Base-by-base conservation (phyloP, 2,329 filamentous ascomycete species). In the Emergomyces orientalis region DNA sequence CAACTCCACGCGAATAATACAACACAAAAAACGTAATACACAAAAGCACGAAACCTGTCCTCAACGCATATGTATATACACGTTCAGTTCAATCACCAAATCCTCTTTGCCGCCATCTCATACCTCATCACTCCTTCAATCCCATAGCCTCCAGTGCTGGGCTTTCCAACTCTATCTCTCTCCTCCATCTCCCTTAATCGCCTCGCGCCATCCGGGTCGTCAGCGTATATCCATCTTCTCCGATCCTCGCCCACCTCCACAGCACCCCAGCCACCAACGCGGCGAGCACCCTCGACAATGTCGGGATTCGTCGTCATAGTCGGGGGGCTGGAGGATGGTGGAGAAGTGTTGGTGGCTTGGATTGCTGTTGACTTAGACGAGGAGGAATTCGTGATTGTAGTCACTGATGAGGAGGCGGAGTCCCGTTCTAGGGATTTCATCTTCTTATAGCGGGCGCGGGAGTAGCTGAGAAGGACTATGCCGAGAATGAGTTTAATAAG, bases 71-170 rank as follows among this genome's bases (percentile, higher is more conserved):
- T 8, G 19, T 19, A 19, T 14, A 34, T 19, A 13, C 13, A 2
- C 22, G n/a, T 32, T 17, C 32, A 1, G 19, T 25, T 6, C 3
- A 13, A 19, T 74, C 69, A 97, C 94, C 94, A 99, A 69, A 99
- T 99, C 73, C 94, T 84, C 82, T 97, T 97, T 0, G 91, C 90
- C 69, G 91, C 88, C 94, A 97, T 97, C 72, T 91, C 91, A 78
- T 97, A 99, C 69, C 94, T 82, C 69, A 82, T 85, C 66, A 86
- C 90, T 73, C 78, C 85, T 71, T 82, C 88, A 75, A 85, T 85
- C 73, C 84, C 85, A 63, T 84, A 68, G 73, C 77, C 84, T 73
- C 79, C 86, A 73, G 81, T 84, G 74, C 83, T 82, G 60, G 84
- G 80, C 54, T 81, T 81, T 64, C 74, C 77, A 30, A 81, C 81